Base-by-base conservation (phyloP, 257 asterid species). In the Capsicum baccatum region DNA sequence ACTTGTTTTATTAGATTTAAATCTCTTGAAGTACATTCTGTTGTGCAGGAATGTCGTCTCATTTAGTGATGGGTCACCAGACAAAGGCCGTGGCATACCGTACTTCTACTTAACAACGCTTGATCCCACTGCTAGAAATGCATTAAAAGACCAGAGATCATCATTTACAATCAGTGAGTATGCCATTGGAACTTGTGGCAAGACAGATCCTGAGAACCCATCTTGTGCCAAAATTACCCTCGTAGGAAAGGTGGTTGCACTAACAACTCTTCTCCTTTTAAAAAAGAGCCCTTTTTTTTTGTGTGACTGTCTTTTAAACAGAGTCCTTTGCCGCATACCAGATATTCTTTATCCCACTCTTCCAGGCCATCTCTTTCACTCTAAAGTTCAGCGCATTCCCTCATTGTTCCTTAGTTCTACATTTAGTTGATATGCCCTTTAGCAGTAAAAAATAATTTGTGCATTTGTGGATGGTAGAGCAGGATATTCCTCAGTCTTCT, bases 101-200 rank as follows among this genome's bases (percentile, higher is more conserved):
- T 95, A 93, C 87, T 95, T 95, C 90, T 95, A 95, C 88, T 89
- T 95, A 81, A 95, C 98, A 6, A 85, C 92, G 39, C 97, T 95
- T 12, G 98, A 95, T 86, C 99, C 99, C 9, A 94, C 98, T 3
- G 98, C 99, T 33, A 87, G 91, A 3, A 85, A 95, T 80, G 99
- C 97, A 62, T 79, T 91, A 84, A 89, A 90, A 62, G 98, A 95
- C 71, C 90, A 87, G 81, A 87, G 99, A 81, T 87, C 99, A 69
- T 94, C 98, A 86, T 88, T 95, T 64, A 89, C 99, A 0, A 57
- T 94, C 71, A 94, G 98, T 66, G 99, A 95, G 83, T 92, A 93
- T 74, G 87, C 87, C 85, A 80, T 94, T 8, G 94, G 96, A 79
- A 93, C 92, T 67, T 94, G 99, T 85, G 97, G 97, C 84, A 88